Percentiles rank a stretch among this genome's conserved stretches.
These are phyloP conservation scores for Aethionema arabicum DNA, from an alignment of 345 rosid genomes.

Conservation along the genomic window DNA sequence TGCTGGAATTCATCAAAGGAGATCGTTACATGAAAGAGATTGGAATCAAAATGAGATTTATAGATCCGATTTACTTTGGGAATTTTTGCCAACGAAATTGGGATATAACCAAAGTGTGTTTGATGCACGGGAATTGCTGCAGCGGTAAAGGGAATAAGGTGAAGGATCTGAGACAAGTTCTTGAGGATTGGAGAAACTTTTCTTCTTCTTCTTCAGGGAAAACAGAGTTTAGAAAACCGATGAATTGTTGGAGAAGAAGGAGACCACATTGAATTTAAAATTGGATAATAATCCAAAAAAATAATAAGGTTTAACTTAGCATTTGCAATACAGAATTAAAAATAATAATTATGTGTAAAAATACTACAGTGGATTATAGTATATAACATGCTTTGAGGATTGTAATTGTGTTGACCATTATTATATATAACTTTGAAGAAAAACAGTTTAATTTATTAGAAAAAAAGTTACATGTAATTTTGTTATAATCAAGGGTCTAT, in stretches of 20 bases:
- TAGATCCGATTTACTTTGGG: constrained; percentile 53
- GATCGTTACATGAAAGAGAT: constrained; percentile 10
- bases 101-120: constrained; percentile 53
- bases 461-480: too few relatives aligned
- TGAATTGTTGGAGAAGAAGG: constrained; percentile 20
- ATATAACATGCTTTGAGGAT: too few relatives aligned
- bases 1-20: constrained; percentile 19
- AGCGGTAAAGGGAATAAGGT: constrained; percentile 49
- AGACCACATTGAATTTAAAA: too few relatives aligned
- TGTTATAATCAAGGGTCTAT: too few relatives aligned
- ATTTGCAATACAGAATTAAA: too few relatives aligned
- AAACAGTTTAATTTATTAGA: too few relatives aligned
- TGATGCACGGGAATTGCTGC: constrained; percentile 89
- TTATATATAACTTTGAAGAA: too few relatives aligned
- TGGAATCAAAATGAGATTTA: constrained; percentile 48
- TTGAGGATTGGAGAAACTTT: constrained; percentile 56
- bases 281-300: too few relatives aligned
- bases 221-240: constrained; percentile 19
- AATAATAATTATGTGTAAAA: too few relatives aligned
- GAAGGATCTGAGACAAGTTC: constrained; percentile 49
- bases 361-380: too few relatives aligned
- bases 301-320: too few relatives aligned
- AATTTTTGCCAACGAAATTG: constrained; percentile 58
- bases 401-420: too few relatives aligned
- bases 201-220: constrained; percentile 15